Base-by-base conservation (phyloP, 2,329 filamentous ascomycete species). In the Exutisphaerella laricina region DNA sequence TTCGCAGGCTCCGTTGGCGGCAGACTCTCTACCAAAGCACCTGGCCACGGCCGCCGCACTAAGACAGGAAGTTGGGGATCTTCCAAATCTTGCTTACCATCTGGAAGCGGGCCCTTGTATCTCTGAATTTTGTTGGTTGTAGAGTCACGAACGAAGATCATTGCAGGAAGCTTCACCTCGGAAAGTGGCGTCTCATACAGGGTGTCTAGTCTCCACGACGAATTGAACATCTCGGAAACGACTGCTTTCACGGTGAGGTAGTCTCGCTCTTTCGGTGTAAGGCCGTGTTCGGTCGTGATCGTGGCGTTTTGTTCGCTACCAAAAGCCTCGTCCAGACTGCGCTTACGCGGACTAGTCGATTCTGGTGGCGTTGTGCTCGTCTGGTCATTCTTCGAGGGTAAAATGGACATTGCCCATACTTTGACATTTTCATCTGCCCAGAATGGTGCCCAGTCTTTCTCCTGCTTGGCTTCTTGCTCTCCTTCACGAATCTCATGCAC, bases 341-440 rank as follows among this genome's bases (percentile, higher is more conserved):
- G 54, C 46, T 66, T 66, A 7, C 61, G 54, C 13, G 58, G 57
- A 42, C 53, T 60, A 34, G 50, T 32, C 20, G 55, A 41, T 18
- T 31, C 31, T 12, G 48, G 33, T 4, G 40, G 35, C 5, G 35
- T 43, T 4, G 38, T 33, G n/a, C 37, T 41, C 9, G 35, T 37
- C 13, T n/a, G 20, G 9, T 47, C 40, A 4, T 42, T 16, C 13
- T 32, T 41, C 8, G 20, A 33, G 8, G 66, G 68, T 4, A 37
- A 46, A 14, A 85, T 65, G 0, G 85, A 77, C 58, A 97, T 73
- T 33, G 87, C 82, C 90, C 90, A 97, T 1, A 96, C 84, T 45
- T 81, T 80, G 43, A 96, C 79, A 49, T 82, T 80, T 8, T 78
- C 72, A 62, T 97, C 90, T 45, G 78, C 65, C 76, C 80, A 94